Base-by-base conservation (phyloP, 1,284 basidiomycete species). In the Pulveroboletus sp. region DNA sequence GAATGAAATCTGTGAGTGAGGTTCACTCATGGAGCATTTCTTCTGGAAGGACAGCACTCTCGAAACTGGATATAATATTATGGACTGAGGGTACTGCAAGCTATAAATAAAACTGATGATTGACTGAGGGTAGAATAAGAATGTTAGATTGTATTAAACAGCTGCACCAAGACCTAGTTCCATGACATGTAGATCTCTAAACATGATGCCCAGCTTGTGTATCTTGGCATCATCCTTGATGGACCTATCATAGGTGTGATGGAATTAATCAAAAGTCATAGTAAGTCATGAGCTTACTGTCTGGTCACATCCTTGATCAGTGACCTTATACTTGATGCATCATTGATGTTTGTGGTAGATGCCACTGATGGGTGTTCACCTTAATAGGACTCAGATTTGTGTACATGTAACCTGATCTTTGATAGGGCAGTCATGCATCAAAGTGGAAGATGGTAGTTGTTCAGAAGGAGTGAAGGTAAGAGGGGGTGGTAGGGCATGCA, bases 1-100 rank as follows among this genome's bases (percentile, higher is more conserved):
- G 25, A 38, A 49, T 49, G 48, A 18, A 55, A 73, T 18, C 50
- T 11, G 79, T 65, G 38, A 1, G 78, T 74, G 66, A 4, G 80
- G 67, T 79, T 84, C 83, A 61, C 77, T 25, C 55, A 81, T 80
- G 70, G 4, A 84, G 70, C 84, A 86, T 86, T 66, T 86, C 82
- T 7, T 83, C 83, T 0, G 83, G 82, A 25, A 74, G 68, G 9
- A 84, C 72, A 11, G 75, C 72, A 15, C 83, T 82, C 29, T 81
- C 74, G 52, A 85, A 83, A 15, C 75, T 77, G 22, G 59, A 59
- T 2, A 85, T 71, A 39, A 82, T 78, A 44, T 78, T 71, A 35
- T 77, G 74, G 65, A 86, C 80, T 9, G 82, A 1, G 78, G 80
- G 46, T 74, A 73, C 6, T 76, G 71, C 9, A 65, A 35, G 0